These are phyloP conservation scores for Xerocomus potaroensis DNA, from an alignment of 768 basidiomycete species.

Conservation along the genomic window DNA sequence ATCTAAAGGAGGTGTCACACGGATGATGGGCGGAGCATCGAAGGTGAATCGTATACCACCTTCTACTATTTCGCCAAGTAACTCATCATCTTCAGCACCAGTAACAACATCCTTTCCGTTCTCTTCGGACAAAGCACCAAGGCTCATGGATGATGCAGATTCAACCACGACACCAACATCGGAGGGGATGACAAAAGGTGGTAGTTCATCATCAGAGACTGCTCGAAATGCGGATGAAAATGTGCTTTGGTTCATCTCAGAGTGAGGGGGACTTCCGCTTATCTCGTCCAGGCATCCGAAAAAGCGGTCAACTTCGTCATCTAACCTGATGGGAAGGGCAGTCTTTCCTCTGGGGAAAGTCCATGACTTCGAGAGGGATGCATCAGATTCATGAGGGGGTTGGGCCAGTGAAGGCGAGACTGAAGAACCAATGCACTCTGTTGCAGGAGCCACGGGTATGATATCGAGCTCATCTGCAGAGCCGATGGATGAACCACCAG, in stretches of 20 bases:
- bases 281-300: slow-evolving; percentile 65
- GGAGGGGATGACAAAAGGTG: slow-evolving; percentile 46
- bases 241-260: slow-evolving; percentile 47
- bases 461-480: slow-evolving; percentile 46
- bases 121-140: slow-evolving; percentile 44
- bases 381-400: slow-evolving; percentile 27
- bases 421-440: slow-evolving; percentile 9
- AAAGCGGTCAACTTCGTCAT: slow-evolving; percentile 67
- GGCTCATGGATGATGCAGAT: slow-evolving; percentile 20
- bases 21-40: slow-evolving; percentile 46
- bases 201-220: slow-evolving; percentile 42
- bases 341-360: slow-evolving; percentile 49
- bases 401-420: slow-evolving; percentile 10
- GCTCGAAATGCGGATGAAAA: slow-evolving; percentile 53
- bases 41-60: slow-evolving; percentile 75
- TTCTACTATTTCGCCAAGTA: slow-evolving; percentile 54
- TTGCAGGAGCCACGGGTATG: slow-evolving; percentile 5
- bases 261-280: slow-evolving; percentile 46
- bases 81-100: slow-evolving; percentile 41
- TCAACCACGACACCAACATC: slow-evolving; percentile 42
- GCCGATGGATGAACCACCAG: slow-evolving; percentile 49
- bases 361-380: slow-evolving; percentile 65
- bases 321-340: slow-evolving; percentile 14
- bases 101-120: slow-evolving; percentile 25
- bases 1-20: slow-evolving; percentile 25